A percentile compares a stretch with the other conserved stretches of the same genome.
phyloP scores from a whole-genome alignment of 2,329 filamentous ascomycete genomes.

The Fusarium graminum region DNA sequence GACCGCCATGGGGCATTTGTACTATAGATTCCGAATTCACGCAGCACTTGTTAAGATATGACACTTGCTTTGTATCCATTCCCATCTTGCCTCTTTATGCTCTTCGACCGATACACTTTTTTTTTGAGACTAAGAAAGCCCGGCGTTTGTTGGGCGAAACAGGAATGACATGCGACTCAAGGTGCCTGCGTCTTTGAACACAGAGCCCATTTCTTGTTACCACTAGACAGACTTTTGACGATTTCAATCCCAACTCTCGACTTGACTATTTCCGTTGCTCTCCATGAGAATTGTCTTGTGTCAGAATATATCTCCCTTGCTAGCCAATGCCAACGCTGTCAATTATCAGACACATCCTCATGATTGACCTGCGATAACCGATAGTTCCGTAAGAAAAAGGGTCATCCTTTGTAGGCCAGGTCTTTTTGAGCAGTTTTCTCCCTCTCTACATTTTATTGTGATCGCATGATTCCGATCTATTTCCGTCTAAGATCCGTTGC shows the following conservation, averaged over 20 bases:
- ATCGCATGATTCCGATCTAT: constrained; percentile 42
- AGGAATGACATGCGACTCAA: constrained; percentile 26
- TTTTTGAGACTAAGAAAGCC: constrained; percentile 28
- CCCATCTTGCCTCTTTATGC: constrained; percentile 55
- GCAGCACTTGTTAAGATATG: constrained; percentile 50
- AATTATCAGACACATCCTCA: constrained; percentile 23
- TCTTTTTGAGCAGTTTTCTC: constrained; percentile 10
- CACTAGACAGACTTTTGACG: constrained; percentile 25
- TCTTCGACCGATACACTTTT: constrained; percentile 37
- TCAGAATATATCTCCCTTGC: not conserved
- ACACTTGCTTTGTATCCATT: constrained; percentile 53
- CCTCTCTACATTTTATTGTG: constrained; percentile 3
- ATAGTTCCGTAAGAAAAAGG: constrained; percentile 7
- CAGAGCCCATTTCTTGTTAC: constrained; percentile 28
- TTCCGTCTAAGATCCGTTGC: constrained; percentile 38
- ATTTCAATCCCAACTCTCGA: constrained; percentile 14
- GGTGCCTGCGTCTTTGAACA: constrained; percentile 32
- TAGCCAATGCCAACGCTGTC: constrained; percentile 21
- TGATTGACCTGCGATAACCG: constrained; percentile 18
- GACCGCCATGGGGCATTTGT: constrained; percentile 53
- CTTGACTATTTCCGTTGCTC: not conserved
- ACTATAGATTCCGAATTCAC: constrained; percentile 57
- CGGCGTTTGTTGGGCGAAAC: constrained; percentile 43
- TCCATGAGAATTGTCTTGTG: constrained; percentile 13
- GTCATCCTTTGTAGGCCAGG: constrained; percentile 17